These are phyloP conservation scores for Xylaria telfairii DNA, from an alignment of 495 filamentous ascomycete species.

Conservation along the genomic window DNA sequence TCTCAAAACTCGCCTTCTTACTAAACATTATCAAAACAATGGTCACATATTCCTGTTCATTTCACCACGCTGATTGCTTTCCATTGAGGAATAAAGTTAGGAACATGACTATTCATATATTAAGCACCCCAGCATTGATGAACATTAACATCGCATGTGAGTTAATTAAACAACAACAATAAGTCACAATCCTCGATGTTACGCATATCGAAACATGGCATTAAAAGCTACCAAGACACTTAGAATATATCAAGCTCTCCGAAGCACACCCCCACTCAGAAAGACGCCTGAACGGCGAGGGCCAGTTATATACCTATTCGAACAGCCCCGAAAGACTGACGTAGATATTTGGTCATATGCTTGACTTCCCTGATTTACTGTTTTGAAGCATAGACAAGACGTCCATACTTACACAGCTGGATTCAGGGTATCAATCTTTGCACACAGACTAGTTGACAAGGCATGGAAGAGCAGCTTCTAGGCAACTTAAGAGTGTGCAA, in stretches of 20 bases:
- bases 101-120: no score
- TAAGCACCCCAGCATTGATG: no score
- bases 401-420: conserved; percentile 43
- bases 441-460: conserved; percentile 94
- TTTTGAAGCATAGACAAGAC: conserved; percentile 47
- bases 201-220: no score
- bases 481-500: conserved; percentile 96
- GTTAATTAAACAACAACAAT: no score
- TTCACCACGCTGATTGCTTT: no score
- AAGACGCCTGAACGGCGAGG: conserved; percentile 19
- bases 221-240: background rate
- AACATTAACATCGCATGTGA: no score
- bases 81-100: no score
- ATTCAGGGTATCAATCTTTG: conserved; percentile 70
- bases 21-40: no score
- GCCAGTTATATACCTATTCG: conserved; percentile 18
- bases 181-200: no score
- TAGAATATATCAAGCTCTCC: conserved; percentile 28
- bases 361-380: conserved; percentile 37
- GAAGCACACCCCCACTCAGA: conserved; percentile 15
- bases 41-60: no score
- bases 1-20: background rate
- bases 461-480: conserved; percentile 71
- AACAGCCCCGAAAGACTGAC: conserved; percentile 22
- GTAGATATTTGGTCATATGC: conserved; percentile 28